A percentile compares a stretch with the other conserved stretches of the same genome.
phyloP scores from a whole-genome alignment of 2,329 filamentous ascomycete species.

The Basipetospora chlamydospora region DNA sequence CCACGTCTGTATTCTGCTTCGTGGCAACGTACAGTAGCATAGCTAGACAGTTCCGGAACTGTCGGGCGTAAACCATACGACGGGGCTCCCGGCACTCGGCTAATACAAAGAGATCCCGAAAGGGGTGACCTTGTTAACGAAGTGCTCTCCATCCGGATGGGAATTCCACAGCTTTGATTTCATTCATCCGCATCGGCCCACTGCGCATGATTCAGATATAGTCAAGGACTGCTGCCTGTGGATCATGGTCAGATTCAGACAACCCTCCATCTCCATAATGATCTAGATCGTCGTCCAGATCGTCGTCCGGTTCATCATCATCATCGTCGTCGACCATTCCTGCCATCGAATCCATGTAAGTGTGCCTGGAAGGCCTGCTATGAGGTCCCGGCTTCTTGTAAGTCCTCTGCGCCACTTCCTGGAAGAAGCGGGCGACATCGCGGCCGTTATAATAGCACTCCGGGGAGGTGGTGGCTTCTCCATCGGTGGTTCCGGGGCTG shows the following conservation, averaged over 20 bases:
- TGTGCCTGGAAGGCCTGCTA: too few relatives aligned
- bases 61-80: too few relatives aligned
- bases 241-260: not conserved
- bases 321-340: not conserved
- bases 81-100: too few relatives aligned
- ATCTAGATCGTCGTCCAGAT: not conserved
- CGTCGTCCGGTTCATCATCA: not conserved
- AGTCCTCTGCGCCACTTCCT: too few relatives aligned
- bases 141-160: not conserved
- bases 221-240: not conserved
- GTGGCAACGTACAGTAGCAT: too few relatives aligned
- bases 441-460: not conserved
- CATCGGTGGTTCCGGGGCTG: not conserved
- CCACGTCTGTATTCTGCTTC: too few relatives aligned
- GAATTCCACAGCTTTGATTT: too few relatives aligned
- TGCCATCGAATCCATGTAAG: not conserved
- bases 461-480: not conserved
- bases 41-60: too few relatives aligned
- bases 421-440: not conserved
- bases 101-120: too few relatives aligned
- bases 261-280: not conserved
- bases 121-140: too few relatives aligned
- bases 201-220: too few relatives aligned
- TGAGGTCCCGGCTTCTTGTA: not conserved
- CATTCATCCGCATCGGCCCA: too few relatives aligned